phyloP scores from a whole-genome alignment of 2,329 filamentous ascomycete species.

The Aspergillus aculeatus region DNA sequence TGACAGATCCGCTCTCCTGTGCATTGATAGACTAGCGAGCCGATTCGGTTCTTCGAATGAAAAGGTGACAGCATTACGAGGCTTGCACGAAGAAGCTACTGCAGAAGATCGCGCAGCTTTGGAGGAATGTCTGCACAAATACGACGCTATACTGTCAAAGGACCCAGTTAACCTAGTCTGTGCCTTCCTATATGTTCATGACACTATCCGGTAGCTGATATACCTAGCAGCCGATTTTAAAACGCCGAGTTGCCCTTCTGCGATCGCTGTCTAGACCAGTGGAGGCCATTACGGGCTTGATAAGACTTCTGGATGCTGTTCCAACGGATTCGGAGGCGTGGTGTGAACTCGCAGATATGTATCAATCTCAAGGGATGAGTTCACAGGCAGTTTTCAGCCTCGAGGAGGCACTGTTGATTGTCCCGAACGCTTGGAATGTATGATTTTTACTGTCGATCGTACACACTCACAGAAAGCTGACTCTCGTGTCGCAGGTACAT shows the following conservation, averaged over 20 bases:
- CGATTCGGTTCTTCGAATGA: constrained; percentile 86
- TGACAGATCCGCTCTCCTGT: constrained; percentile 71
- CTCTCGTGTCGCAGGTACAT: constrained; percentile 62
- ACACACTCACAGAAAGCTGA: neutral
- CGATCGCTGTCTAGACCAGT: constrained; percentile 66
- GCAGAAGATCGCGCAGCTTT: constrained; percentile 66
- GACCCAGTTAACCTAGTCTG: constrained; percentile 78
- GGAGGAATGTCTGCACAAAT: constrained; percentile 69
- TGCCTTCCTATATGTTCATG: constrained; percentile 18
- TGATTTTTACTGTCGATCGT: constrained; percentile 31
- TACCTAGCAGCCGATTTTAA: constrained; percentile 68
- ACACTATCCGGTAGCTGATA: constrained; percentile 30
- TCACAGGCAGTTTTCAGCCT: constrained; percentile 82
- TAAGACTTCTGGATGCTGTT: constrained; percentile 73
- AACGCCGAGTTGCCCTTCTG: constrained; percentile 78
- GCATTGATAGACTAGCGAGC: constrained; percentile 70
- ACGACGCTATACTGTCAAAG: constrained; percentile 70
- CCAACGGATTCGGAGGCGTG: constrained; percentile 92
- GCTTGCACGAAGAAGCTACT: constrained; percentile 79
- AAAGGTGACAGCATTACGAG: constrained; percentile 77
- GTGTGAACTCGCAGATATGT: constrained; percentile 87
- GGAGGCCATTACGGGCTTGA: constrained; percentile 74
- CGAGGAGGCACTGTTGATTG: constrained; percentile 83
- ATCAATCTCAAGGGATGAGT: constrained; percentile 74
- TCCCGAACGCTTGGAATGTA: constrained; percentile 94